Percentiles rank a stretch among this genome's conserved stretches.
Evolutionary conservation across 1,284 basidiomycete genomes (phyloP).

Genomic region (Heliocybe sulcata): DNA sequence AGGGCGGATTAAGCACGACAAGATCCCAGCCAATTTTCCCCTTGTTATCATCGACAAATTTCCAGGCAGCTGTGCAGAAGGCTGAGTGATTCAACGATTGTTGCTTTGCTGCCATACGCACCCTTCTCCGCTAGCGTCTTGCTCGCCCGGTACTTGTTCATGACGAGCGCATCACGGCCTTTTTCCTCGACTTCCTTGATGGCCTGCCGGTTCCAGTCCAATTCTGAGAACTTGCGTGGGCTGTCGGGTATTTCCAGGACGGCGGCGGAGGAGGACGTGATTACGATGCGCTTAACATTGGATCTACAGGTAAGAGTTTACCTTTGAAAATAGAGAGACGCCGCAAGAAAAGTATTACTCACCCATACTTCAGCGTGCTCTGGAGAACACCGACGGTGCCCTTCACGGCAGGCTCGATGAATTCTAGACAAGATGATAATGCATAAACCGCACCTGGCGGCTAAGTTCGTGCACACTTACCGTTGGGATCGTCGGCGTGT

Average conservation of each 20-base stretch:
- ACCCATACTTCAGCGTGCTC: conserved; percentile 45
- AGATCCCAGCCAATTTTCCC: conserved; percentile 42
- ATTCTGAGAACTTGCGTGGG: conserved; percentile 17
- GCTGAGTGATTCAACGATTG: background rate
- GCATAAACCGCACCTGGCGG: conserved; percentile 5
- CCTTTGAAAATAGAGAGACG: background rate
- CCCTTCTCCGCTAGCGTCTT: conserved; percentile 69
- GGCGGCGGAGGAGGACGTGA: conserved; percentile 53
- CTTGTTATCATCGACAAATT: conserved; percentile 51
- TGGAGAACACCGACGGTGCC: conserved; percentile 55
- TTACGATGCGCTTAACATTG: conserved; percentile 55
- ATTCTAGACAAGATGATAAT: conserved; percentile 9
- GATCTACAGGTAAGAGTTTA: conserved; percentile 18
- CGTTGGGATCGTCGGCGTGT: conserved; percentile 25
- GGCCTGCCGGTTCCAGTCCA: conserved; percentile 14
- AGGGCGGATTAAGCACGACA: conserved; percentile 48
- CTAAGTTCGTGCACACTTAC: conserved; percentile 17
- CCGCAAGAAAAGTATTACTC: conserved; percentile 9
- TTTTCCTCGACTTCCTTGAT: conserved; percentile 43
- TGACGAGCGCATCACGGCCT: conserved; percentile 34
- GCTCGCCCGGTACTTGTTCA: conserved; percentile 46
- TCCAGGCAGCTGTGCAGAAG: conserved; percentile 37
- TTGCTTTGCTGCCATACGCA: conserved; percentile 11
- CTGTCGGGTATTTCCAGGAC: conserved; percentile 26
- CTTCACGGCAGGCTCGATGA: conserved; percentile 48